Base-by-base conservation (phyloP, 2,329 filamentous ascomycete species). In the Fusarium sp. region DNA sequence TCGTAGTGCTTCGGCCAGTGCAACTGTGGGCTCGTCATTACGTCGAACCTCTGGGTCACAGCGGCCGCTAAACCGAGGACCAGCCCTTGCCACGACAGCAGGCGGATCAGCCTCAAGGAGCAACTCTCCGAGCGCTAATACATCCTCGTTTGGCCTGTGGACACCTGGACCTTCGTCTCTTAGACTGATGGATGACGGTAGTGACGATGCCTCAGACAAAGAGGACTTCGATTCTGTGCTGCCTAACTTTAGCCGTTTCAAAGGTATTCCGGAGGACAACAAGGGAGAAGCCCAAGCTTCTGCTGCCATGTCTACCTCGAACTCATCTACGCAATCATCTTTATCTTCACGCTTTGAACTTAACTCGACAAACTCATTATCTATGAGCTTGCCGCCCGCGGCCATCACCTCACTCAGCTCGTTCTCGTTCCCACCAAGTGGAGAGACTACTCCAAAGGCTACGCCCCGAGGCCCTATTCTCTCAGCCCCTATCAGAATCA, bases 171-270 rank as follows among this genome's bases (percentile, higher is more conserved):
- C 81, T 10, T 84, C 84, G 7, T 82, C 83, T 3, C 75, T 84
- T 28, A 86, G 86, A 12, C 78, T 85, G 28, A 82, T 81, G 82
- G 79, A 82, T 33, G 84, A 86, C 20, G 82, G 84, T 13, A 85
- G 86, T 26, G 84, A 87, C 26, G 85, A 87, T 6, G 81, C 85
- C 24, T 65, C 70, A 11, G 75, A 78, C 11, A 73, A 75, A 36
- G 86, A 88, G 5, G 84, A 87, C n/a, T 84, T 87, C 39, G 84
- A 87, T 54, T 79, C 83, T 55, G 83, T 88, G 75, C 81, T 89
- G 10, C 83, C 88, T 5, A 85, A 89, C 75, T 89, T 90, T 76
- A 84, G 85, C 70, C 81, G 69, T 11, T 81, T 82, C 59, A 70
- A 77, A 28, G 45, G 48, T 35, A 73, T 16, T 47, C 66, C 44